Evolutionary conservation across 495 filamentous ascomycete species (phyloP), one percentile per base, ranked within the genome.

Genomic region (Penicillium alfredii): DNA sequence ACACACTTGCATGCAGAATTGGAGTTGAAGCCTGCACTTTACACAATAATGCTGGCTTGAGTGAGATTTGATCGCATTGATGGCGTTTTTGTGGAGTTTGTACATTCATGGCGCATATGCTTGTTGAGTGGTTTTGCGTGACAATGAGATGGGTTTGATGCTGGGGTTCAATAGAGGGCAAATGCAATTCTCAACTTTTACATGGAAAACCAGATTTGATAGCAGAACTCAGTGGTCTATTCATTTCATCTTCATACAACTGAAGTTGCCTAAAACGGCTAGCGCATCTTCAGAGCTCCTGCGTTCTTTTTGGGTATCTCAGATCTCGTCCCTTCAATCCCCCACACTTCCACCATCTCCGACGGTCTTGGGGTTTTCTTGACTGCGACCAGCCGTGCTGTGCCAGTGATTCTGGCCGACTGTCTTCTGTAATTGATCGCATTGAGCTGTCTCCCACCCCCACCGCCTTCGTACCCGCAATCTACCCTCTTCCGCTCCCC

Each of bases 271-370:
- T 16, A 49, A 52, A 40, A 8, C 36, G 45, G 49, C 39, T 52
- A 52, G 49, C 27, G 41, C 14, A 3, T 30, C 34, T 42, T 45
- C 31, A 35, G 38, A 55, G 51, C 48, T 55, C 51, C 37, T 31
- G 30, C 29, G 42, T 25, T 37, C 51, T 55, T 52, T 46, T 52
- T 33, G 38, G 35, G n/a, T n/a, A n/a, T n/a, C n/a, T n/a, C n/a
- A n/a, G n/a, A n/a, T n/a, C n/a, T n/a, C n/a, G n/a, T n/a, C n/a
- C n/a, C 47, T 36, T 52, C 41, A 42, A 31, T 42, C 30, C 18
- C 38, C 30, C 6, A 35, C 42, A 38, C 30, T n/a, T 30, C 27
- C 24, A 17, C n/a, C 26, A 6, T 36, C 24, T 23, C 6, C 19
- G 11, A 43, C 27, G 10, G 19, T 31, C 30, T 38, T 21, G 15